A percentile compares a stretch with the other conserved stretches of the same genome.
Conservation (phyloP, 352 stramenopile species). For the Peronospora belbahrii region DNA sequence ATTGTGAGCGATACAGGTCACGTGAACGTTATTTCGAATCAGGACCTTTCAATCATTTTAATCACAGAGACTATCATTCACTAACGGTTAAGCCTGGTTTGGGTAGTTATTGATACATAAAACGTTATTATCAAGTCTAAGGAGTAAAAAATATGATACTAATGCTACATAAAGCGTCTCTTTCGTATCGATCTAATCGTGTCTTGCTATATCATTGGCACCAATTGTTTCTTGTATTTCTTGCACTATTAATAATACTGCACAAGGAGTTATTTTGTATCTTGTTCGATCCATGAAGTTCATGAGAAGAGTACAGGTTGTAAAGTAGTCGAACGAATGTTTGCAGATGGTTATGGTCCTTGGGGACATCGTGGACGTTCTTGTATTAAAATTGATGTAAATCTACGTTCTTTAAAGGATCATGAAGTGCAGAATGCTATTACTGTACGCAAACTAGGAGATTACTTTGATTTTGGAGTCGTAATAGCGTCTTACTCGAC, state of each 20-base stretch:
- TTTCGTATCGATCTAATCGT: background rate
- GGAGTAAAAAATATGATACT: no score
- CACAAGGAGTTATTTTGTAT: constrained; percentile 23
- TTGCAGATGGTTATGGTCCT: constrained; percentile 51
- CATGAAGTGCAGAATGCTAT: constrained; percentile 61
- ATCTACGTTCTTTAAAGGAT: constrained; percentile 37
- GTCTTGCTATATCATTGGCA: constrained; percentile 1
- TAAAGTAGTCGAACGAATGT: constrained; percentile 75
- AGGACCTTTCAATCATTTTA: no score
- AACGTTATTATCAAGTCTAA: no score
- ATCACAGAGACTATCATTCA: no score
- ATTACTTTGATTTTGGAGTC: constrained; percentile 80
- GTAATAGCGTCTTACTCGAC: constrained; percentile 55
- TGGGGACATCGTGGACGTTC: constrained; percentile 42
- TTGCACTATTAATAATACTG: constrained; percentile 24
- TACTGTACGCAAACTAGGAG: constrained; percentile 51
- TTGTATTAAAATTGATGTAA: constrained; percentile 41
- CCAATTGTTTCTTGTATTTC: constrained; percentile 8
- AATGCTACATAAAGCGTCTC: constrained; percentile 1
- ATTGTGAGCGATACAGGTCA: no score
- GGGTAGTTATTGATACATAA: no score
- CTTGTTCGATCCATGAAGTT: constrained; percentile 54
- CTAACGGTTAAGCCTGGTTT: no score
- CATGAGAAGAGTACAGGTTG: constrained; percentile 47
- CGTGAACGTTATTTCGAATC: no score